These are phyloP conservation scores for Cyclotella cryptica DNA, from an alignment of 108 stramenopile genomes.

Conservation along the genomic window DNA sequence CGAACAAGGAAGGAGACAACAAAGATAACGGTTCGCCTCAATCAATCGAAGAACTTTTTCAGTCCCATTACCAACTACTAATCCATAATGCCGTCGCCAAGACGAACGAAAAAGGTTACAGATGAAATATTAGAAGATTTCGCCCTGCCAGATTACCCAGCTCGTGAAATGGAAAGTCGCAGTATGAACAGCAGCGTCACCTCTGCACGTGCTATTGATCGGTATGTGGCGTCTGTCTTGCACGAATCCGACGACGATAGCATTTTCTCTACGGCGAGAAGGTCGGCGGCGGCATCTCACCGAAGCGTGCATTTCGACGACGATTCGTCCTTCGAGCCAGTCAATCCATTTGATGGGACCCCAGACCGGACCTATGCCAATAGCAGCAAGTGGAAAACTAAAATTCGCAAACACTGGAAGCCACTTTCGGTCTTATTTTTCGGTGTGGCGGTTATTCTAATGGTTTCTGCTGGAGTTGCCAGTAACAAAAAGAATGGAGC, in stretches of 20 bases:
- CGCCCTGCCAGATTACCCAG: conserved; percentile 17
- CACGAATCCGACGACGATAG: conserved; percentile 24
- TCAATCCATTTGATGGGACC: conserved; percentile 41
- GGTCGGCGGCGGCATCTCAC: neutral
- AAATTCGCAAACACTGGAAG: conserved; percentile 35
- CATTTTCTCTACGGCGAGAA: conserved; percentile 23
- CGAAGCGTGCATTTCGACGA: conserved; percentile 18
- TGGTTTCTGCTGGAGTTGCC: conserved; percentile 36
- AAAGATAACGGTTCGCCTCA: neutral
- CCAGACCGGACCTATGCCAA: neutral
- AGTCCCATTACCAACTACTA: neutral
- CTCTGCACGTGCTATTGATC: conserved; percentile 44
- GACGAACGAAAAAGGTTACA: conserved; percentile 21
- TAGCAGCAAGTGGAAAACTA: conserved; percentile 3
- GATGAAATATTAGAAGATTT: conserved; percentile 33
- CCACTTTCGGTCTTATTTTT: conserved; percentile 29
- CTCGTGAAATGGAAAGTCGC: conserved; percentile 13
- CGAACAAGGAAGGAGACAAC: too few species aligned
- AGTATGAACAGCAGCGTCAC: conserved; percentile 18
- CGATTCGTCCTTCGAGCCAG: conserved; percentile 45
- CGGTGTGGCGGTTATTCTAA: conserved; percentile 22
- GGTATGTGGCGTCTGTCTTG: conserved; percentile 46
- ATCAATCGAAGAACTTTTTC: neutral
- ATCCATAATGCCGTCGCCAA: conserved; percentile 24
- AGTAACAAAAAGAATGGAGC: conserved; percentile 14